phyloP scores from a whole-genome alignment of 345 rosid species.

The Camelina laxa region DNA sequence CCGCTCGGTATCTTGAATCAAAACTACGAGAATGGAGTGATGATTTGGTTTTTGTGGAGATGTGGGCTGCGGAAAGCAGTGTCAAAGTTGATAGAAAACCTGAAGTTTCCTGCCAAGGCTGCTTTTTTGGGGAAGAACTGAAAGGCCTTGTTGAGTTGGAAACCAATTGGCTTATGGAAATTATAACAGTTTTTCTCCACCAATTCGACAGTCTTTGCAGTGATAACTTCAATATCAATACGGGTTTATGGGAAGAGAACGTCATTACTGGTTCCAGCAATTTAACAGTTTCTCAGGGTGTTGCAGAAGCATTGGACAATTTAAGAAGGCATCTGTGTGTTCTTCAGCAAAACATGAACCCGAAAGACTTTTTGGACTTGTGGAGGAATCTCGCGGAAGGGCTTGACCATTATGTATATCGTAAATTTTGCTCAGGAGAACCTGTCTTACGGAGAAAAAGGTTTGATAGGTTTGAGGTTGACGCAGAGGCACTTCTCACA shows the following conservation, averaged over 20 bases:
- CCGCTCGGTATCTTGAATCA: constrained; percentile 64
- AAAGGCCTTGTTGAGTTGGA: constrained; percentile 61
- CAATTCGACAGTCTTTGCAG: constrained; percentile 63
- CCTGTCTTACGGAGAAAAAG: constrained; percentile 35
- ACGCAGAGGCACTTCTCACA: constrained; percentile 55
- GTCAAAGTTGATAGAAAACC: constrained; percentile 16
- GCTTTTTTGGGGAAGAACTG: constrained; percentile 73
- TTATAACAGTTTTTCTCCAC: constrained; percentile 55
- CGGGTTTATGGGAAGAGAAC: constrained; percentile 43
- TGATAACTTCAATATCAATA: constrained; percentile 45
- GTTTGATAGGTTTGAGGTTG: constrained; percentile 47
- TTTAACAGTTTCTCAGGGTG: constrained; percentile 44
- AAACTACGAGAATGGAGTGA: constrained; percentile 83
- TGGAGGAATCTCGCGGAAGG: constrained; percentile 81
- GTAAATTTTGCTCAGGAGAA: constrained; percentile 48
- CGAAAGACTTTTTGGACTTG: constrained; percentile 71
- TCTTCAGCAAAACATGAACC: constrained; percentile 53
- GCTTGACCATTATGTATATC: constrained; percentile 65
- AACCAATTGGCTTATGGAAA: constrained; percentile 75
- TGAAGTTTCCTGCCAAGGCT: constrained; percentile 36
- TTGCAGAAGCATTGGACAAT: constrained; percentile 61
- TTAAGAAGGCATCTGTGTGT: constrained; percentile 52
- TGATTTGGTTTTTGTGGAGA: constrained; percentile 64
- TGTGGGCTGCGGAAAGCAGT: constrained; percentile 51
- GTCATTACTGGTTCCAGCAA: constrained; percentile 13